A percentile compares a stretch with the other conserved stretches of the same genome.
These are phyloP conservation scores for Fusarium sp. DNA, from an alignment of 2,329 filamentous ascomycete species.

Conservation along the genomic window DNA sequence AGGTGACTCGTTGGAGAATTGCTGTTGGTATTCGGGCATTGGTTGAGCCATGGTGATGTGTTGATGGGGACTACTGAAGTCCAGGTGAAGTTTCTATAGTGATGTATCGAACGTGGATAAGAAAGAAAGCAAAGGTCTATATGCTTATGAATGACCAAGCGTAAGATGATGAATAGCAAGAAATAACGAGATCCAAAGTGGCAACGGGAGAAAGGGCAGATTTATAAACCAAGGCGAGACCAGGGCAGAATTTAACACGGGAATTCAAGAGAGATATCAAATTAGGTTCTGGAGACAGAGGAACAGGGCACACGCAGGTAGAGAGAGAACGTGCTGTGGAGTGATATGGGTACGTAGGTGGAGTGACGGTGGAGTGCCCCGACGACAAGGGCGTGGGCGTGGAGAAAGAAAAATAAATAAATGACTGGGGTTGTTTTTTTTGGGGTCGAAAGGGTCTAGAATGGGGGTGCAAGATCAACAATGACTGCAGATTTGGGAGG, in stretches of 20 bases:
- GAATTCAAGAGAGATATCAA: conserved; percentile 30
- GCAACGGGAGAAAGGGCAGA: conserved; percentile 36
- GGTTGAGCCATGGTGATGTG: conserved; percentile 39
- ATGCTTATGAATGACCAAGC: not conserved
- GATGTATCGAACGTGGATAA: not conserved
- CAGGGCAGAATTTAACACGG: conserved; percentile 14
- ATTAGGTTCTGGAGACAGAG: conserved; percentile 29
- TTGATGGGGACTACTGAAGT: not conserved
- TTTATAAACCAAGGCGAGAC: conserved; percentile 42
- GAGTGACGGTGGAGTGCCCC: conserved; percentile 43
- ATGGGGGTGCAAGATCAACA: conserved; percentile 17
- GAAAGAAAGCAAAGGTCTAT: conserved; percentile 2
- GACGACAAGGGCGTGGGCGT: conserved; percentile 26
- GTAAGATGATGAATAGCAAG: conserved; percentile 4
- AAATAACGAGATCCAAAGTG: conserved; percentile 1
- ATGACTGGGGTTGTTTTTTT: conserved; percentile 15
- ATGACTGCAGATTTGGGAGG: conserved; percentile 13
- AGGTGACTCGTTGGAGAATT: conserved; percentile 32
- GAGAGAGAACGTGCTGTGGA: conserved; percentile 23
- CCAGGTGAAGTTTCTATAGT: conserved; percentile 2
- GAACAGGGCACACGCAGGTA: conserved; percentile 6
- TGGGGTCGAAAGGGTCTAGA: conserved; percentile 30
- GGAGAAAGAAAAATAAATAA: conserved; percentile 19
- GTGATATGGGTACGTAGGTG: conserved; percentile 37
- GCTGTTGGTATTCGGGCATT: conserved; percentile 12